Conservation (phyloP, 345 rosid species). For the Bruguiera gymnorhiza region DNA sequence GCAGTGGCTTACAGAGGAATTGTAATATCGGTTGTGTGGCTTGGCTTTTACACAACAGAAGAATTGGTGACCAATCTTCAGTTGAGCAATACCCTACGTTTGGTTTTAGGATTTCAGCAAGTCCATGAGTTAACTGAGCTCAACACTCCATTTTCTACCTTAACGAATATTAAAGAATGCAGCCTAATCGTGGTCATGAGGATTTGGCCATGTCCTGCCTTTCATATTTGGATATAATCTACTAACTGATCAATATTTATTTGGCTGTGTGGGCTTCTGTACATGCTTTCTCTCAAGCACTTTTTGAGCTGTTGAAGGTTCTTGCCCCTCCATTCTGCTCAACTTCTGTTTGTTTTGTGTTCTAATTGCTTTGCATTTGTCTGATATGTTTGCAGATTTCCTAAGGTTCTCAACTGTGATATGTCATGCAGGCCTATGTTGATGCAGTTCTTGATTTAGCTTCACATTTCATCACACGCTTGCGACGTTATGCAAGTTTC, state of each 20-base stretch:
- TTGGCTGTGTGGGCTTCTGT: too few species aligned
- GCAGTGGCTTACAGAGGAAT: too few species aligned
- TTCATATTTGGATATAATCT: background rate
- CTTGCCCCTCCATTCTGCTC: background rate
- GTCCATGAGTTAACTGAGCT: too few species aligned
- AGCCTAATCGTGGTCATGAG: background rate
- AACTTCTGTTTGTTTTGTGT: background rate
- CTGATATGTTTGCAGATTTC: background rate
- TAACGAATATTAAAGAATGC: too few species aligned
- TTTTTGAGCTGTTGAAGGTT: constrained; percentile 1
- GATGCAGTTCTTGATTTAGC: constrained; percentile 99
- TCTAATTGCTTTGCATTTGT: background rate
- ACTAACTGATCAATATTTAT: background rate
- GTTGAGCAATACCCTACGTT: too few species aligned
- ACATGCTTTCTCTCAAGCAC: background rate
- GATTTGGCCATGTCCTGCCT: background rate
- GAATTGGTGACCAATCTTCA: too few species aligned
- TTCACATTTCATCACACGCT: constrained; percentile 94
- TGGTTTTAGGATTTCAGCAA: too few species aligned
- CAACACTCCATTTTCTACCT: too few species aligned
- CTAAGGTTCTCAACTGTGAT: constrained; percentile 18
- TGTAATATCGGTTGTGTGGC: too few species aligned
- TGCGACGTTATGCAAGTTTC: constrained; percentile 97
- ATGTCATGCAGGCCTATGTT: constrained; percentile 78
- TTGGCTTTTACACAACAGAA: too few species aligned